Evolutionary conservation across 2,329 filamentous ascomycete genomes (phyloP), one percentile per base, ranked within the genome.

Genomic region (Cladorrhinum sp.): DNA sequence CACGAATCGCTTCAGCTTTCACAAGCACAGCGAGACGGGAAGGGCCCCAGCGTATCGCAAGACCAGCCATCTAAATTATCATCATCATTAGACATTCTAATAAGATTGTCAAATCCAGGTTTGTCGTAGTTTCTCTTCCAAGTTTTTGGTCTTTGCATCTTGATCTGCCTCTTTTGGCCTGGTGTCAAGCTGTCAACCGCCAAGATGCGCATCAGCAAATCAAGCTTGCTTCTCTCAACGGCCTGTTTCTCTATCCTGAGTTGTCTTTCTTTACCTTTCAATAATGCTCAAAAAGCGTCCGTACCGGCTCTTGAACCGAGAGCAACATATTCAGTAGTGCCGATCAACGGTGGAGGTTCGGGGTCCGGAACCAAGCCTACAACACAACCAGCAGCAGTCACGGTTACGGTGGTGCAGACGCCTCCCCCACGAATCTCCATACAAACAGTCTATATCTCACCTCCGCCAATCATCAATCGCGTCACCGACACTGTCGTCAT

Each of bases 311-410:
- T 75, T 5, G 69, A 62, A 16, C 65, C 74, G 18, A 70, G 73
- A 46, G 73, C 74, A 36, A 75, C 73, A 1, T 76, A 75, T 57
- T 75, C 75, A 9, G 72, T 76, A 1, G 73, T 76, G 24, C 72
- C 74, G 6, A 75, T 76, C 60, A 70, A 75, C 51, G 74, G 73
- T 39, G 68, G 71, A 49, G 33, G 33, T 16, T 36, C 33, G 8
- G 33, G 33, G 12, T 16, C 33, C 33, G 33, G 33, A 28, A 5
- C 26, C 14, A 9, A 9, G 33, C 12, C 33, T 18, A 42, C 46
- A 7, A 59, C 7, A 36, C 7, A 36, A 21, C 20, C 57, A 28
- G 8, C 48, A 52, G 28, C 48, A 26, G 14, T 21, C 59, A 67
- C 67, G 7, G 58, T 69, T 16, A 70, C 69, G 3, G 62, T 69